These are phyloP conservation scores for Beauveria sp. DNA, from an alignment of 2,329 filamentous ascomycete species.

Conservation along the genomic window DNA sequence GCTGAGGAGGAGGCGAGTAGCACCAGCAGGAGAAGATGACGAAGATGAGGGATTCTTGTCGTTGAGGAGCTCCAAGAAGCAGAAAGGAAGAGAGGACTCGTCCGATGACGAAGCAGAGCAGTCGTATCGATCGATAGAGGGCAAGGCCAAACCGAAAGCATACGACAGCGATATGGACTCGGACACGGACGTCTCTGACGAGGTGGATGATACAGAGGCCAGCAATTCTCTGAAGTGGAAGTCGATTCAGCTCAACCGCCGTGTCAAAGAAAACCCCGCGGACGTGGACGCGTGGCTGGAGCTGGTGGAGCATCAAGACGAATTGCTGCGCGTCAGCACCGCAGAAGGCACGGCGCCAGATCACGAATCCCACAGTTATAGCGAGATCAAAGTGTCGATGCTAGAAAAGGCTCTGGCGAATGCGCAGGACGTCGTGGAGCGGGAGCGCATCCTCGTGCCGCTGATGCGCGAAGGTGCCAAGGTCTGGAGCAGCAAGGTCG, in stretches of 20 bases:
- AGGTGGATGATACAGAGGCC: conserved; percentile 23
- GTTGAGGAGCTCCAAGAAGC: conserved; percentile 35
- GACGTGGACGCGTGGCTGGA: conserved; percentile 69
- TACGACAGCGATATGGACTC: conserved; percentile 44
- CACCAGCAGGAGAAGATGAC: conserved; percentile 12
- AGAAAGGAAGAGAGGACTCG: conserved; percentile 32
- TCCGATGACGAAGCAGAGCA: conserved; percentile 40
- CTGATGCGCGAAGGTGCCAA: conserved; percentile 68
- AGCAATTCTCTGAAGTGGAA: conserved; percentile 43
- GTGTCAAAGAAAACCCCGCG: conserved; percentile 56
- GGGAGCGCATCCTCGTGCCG: conserved; percentile 55
- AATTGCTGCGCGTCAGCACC: conserved; percentile 47
- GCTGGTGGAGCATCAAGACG: conserved; percentile 72
- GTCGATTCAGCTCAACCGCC: conserved; percentile 54
- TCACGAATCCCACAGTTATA: conserved; percentile 60
- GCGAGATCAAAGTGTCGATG: conserved; percentile 73
- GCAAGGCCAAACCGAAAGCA: conserved; percentile 47
- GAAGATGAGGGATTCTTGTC: conserved; percentile 41
- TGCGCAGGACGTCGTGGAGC: conserved; percentile 36
- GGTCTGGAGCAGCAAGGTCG: conserved; percentile 60
- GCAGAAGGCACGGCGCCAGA: conserved; percentile 39
- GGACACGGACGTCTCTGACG: conserved; percentile 33
- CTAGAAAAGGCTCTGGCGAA: conserved; percentile 69
- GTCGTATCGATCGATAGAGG: conserved; percentile 59
- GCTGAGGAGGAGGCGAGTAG: conserved; percentile 25